Evolutionary conservation across 2,329 filamentous ascomycete genomes (phyloP).

Genomic region (Magnaporthiopsis rhizophila): DNA sequence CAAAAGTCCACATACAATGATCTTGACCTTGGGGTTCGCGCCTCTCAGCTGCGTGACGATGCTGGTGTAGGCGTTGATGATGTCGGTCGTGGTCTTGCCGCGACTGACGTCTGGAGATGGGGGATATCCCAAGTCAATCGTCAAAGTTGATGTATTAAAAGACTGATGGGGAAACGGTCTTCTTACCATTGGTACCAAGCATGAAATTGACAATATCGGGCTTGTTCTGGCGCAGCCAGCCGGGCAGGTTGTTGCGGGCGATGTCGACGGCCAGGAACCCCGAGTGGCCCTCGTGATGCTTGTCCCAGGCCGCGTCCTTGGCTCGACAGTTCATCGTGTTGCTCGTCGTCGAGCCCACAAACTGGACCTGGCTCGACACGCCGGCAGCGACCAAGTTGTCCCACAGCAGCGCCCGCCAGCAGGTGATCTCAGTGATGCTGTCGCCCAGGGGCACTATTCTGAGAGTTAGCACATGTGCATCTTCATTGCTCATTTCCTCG

Average conservation of each 20-base stretch:
- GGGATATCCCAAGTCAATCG: no score
- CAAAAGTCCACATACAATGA: slow-evolving; percentile 27
- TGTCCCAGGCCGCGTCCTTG: slow-evolving; percentile 25
- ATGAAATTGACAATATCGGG: slow-evolving; percentile 37
- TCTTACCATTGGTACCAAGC: slow-evolving; percentile 31
- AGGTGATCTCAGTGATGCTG: slow-evolving; percentile 37
- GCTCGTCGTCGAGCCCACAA: slow-evolving; percentile 32
- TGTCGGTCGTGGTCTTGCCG: slow-evolving; percentile 22
- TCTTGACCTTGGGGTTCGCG: slow-evolving; percentile 28
- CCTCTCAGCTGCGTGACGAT: slow-evolving; percentile 29
- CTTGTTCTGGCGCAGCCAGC: slow-evolving; percentile 27
- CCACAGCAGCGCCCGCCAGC: slow-evolving; percentile 36
- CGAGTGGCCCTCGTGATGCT: slow-evolving; percentile 35
- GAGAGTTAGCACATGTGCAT: background rate
- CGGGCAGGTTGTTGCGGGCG: slow-evolving; percentile 29
- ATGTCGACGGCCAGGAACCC: slow-evolving; percentile 35
- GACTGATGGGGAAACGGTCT: no score
- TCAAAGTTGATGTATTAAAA: no score
- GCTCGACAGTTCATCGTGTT: slow-evolving; percentile 28
- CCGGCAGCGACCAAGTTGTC: slow-evolving; percentile 26
- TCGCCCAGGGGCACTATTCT: slow-evolving; percentile 32
- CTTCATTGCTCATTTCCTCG: no score
- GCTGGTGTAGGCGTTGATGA: slow-evolving; percentile 30
- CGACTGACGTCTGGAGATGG: slow-evolving; percentile 23
- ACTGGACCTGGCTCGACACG: slow-evolving; percentile 27